These are phyloP conservation scores for Eucalyptus regnans DNA, from an alignment of 345 rosid species.

Conservation along the genomic window DNA sequence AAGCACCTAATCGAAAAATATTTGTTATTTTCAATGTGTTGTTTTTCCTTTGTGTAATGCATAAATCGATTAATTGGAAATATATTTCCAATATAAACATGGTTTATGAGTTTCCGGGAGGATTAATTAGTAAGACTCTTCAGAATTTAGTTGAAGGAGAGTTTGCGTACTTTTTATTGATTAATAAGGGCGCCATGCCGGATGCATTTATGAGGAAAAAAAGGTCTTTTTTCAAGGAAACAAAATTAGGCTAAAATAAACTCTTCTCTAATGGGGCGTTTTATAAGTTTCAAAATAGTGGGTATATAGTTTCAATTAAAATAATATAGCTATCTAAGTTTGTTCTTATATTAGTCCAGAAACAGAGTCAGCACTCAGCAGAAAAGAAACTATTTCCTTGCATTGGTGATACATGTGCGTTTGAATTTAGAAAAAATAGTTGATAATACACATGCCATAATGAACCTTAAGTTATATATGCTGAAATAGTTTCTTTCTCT, in stretches of 20 bases:
- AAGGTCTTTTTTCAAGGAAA: not conserved
- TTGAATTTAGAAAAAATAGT: not conserved
- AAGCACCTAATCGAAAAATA: not conserved
- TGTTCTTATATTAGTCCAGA: not conserved
- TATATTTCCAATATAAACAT: not conserved
- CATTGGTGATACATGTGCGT: not conserved
- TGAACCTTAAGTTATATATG: too few relatives aligned
- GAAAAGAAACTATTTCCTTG: not conserved
- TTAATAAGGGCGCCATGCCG: not conserved
- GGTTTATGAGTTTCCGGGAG: not conserved
- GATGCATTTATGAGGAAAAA: not conserved
- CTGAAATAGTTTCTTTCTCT: not conserved
- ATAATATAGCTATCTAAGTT: not conserved
- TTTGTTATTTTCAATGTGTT: too few relatives aligned
- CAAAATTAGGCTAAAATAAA: not conserved
- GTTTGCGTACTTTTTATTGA: not conserved
- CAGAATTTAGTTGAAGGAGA: not conserved
- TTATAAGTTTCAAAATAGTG: not conserved
- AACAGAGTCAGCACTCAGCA: not conserved
- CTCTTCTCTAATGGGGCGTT: not conserved
- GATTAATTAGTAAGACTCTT: not conserved
- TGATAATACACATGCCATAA: not conserved
- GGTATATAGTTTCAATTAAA: not conserved
- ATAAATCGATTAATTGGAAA: not conserved
- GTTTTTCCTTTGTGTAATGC: not conserved